Conservation (phyloP, 108 stramenopile genomes). For the Fistulifera solaris region DNA sequence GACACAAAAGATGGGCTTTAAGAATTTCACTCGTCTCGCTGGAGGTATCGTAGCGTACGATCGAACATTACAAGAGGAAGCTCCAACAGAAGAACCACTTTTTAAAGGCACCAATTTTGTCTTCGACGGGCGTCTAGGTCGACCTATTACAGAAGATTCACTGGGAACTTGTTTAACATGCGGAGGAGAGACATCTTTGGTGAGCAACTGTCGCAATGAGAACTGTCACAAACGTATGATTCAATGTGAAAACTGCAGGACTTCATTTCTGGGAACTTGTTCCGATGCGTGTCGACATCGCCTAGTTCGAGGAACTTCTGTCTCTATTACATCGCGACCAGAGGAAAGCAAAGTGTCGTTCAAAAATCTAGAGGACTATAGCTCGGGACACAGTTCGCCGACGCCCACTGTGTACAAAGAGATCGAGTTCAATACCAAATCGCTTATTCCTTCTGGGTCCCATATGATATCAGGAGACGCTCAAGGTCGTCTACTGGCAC, state of each 20-base stretch:
- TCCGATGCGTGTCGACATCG: constrained; percentile 67
- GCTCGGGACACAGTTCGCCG: constrained; percentile 46
- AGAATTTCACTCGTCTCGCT: constrained; percentile 84
- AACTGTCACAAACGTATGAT: constrained; percentile 88
- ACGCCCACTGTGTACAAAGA: constrained; percentile 47
- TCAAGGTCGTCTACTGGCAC: constrained; percentile 76
- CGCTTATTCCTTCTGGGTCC: constrained; percentile 56
- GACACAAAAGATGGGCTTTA: constrained; percentile 90
- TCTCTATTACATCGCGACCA: background rate
- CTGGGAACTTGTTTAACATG: constrained; percentile 83
- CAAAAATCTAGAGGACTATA: constrained; percentile 65
- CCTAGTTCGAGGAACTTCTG: constrained; percentile 31
- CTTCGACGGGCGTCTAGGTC: constrained; percentile 93
- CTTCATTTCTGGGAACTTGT: constrained; percentile 61
- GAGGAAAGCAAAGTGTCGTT: constrained; percentile 9
- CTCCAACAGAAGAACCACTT: constrained; percentile 57
- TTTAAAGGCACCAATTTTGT: constrained; percentile 95
- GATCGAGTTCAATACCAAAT: constrained; percentile 64
- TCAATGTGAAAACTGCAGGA: constrained; percentile 75
- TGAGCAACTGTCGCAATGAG: constrained; percentile 83
- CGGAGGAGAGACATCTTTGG: constrained; percentile 71
- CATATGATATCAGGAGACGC: constrained; percentile 82
- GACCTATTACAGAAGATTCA: constrained; percentile 84
- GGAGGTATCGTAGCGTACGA: constrained; percentile 94
- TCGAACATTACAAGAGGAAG: constrained; percentile 56